Evolutionary conservation across 306 rosid genomes (phyloP).

Genomic region (Pyrus betulifolia): DNA sequence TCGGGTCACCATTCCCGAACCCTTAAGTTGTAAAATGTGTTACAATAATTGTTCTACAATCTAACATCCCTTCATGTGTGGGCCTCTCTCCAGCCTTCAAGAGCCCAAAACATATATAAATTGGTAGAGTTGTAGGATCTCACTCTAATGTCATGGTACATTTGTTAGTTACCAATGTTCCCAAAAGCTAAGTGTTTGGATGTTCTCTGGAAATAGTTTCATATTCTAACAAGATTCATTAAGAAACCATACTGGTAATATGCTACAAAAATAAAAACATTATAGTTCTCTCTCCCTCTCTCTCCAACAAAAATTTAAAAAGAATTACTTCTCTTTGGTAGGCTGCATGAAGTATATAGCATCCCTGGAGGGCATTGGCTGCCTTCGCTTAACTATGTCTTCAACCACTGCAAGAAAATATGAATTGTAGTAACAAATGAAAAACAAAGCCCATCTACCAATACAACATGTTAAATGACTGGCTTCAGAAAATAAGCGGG

Average conservation of each 20-base stretch:
- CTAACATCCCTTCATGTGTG: not conserved
- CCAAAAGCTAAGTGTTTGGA: not conserved
- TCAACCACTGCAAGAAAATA: constrained; percentile 73
- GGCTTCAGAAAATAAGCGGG: not conserved
- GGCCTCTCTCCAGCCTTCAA: not conserved
- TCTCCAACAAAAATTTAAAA: not conserved
- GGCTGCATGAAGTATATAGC: constrained; percentile 97
- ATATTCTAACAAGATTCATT: not conserved
- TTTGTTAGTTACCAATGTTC: not conserved
- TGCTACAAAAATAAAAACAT: not conserved
- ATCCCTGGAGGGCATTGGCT: constrained; percentile 89
- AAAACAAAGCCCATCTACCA: not conserved
- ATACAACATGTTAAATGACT: not conserved
- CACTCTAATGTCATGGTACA: not conserved
- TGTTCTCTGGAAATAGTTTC: not conserved
- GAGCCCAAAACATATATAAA: not conserved
- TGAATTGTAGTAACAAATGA: not conserved
- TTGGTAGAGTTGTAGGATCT: not conserved
- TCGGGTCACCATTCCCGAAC: not conserved
- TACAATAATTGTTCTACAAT: not conserved
- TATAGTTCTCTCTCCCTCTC: not conserved
- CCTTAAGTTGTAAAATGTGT: not conserved
- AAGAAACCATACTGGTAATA: not conserved
- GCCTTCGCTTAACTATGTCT: constrained; percentile 91
- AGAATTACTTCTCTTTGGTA: constrained; percentile 72